phyloP scores from a whole-genome alignment of 2,329 filamentous ascomycete species.

The Alternaria consortialis region DNA sequence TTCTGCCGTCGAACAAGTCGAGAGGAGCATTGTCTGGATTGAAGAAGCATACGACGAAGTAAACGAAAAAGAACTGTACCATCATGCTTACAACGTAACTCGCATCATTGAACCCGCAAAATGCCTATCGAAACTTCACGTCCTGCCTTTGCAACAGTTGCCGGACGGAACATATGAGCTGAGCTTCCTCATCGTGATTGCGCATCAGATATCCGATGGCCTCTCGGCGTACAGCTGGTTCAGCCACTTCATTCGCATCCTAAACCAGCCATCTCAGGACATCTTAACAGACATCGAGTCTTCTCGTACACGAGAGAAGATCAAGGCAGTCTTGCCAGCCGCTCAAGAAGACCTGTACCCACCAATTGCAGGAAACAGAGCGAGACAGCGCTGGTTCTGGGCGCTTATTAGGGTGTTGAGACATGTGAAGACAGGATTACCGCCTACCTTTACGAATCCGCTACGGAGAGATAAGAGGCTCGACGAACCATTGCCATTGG shows the following conservation, averaged over 20 bases:
- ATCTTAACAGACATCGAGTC: constrained; percentile 21
- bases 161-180: constrained; percentile 42
- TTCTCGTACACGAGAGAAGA: constrained; percentile 8
- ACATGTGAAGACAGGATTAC: constrained; percentile 52
- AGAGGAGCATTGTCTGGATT: constrained; percentile 49
- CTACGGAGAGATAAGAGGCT: constrained; percentile 40
- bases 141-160: constrained; percentile 44
- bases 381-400: constrained; percentile 59
- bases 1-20: constrained; percentile 44
- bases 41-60: constrained; percentile 49
- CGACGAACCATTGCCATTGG: constrained; percentile 29
- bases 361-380: constrained; percentile 46
- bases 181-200: constrained; percentile 52
- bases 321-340: constrained; percentile 49
- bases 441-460: constrained; percentile 55
- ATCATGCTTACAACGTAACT: constrained; percentile 53
- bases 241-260: constrained; percentile 48
- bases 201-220: constrained; percentile 58
- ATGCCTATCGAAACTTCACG: constrained; percentile 52
- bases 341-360: constrained; percentile 61
- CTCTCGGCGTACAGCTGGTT: constrained; percentile 55
- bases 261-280: constrained; percentile 22
- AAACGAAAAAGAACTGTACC: constrained; percentile 50
- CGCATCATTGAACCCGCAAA: constrained; percentile 51
- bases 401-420: constrained; percentile 55